Percentiles rank a stretch among this genome's conserved stretches.
phyloP scores from a whole-genome alignment of 345 rosid species.

The Camelina sativa region DNA sequence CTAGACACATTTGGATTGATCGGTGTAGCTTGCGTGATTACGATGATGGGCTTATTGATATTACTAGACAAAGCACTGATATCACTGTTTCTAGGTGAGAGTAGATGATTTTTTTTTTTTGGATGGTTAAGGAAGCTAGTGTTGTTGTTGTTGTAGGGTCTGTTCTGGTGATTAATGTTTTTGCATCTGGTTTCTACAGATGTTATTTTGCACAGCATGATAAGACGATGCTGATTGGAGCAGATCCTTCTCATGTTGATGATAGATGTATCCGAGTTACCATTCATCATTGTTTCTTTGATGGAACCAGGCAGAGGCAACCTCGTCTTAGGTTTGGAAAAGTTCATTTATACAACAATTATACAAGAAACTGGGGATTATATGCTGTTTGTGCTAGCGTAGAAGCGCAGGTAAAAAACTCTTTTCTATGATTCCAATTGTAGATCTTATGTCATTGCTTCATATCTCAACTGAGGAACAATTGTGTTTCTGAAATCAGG shows the following conservation, averaged over 20 bases:
- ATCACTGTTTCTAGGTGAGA: constrained; percentile 85
- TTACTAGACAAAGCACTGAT: constrained; percentile 84
- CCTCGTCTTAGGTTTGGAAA: constrained; percentile 91
- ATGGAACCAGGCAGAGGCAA: constrained; percentile 84
- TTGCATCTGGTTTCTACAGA: constrained; percentile 45
- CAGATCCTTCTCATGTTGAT: constrained; percentile 69
- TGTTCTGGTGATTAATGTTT: background rate
- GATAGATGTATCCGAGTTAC: constrained; percentile 89
- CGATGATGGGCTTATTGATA: constrained; percentile 90
- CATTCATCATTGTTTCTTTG: constrained; percentile 93
- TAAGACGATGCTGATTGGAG: constrained; percentile 90
- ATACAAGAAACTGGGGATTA: constrained; percentile 85
- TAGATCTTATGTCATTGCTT: constrained; percentile 10
- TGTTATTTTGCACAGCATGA: constrained; percentile 80
- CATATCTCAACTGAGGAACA: background rate
- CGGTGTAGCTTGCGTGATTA: constrained; percentile 85
- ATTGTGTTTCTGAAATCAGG: constrained; percentile 48
- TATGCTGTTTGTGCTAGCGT: constrained; percentile 97
- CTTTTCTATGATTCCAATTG: background rate
- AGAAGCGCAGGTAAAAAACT: constrained; percentile 71
- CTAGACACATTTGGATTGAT: constrained; percentile 91
- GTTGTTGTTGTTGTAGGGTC: background rate
- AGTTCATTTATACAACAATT: constrained; percentile 90
- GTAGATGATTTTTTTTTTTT: background rate
- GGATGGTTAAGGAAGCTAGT: background rate